Percentiles rank a stretch among this genome's conserved stretches.
Conservation (phyloP, 371 early-diverging fungal species). For the Coemansia sp. region DNA sequence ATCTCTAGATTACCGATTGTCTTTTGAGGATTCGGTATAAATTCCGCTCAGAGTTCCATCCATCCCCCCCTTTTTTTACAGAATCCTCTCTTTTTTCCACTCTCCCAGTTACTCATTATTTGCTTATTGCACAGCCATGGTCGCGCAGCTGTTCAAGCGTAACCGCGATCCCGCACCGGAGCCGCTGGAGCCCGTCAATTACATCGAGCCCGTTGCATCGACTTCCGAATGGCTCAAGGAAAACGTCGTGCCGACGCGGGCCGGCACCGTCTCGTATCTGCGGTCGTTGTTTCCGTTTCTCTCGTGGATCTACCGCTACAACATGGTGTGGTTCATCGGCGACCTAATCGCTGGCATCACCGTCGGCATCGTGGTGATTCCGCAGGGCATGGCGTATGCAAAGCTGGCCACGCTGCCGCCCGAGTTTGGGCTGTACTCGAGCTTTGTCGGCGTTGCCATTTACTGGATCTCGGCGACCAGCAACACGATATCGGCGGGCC, state of each 20-base stretch:
- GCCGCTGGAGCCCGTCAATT: conserved; percentile 8
- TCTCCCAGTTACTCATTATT: neutral
- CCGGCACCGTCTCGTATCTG: conserved; percentile 11
- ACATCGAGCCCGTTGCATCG: conserved; percentile 44
- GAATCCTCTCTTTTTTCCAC: neutral
- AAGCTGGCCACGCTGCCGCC: conserved; percentile 81
- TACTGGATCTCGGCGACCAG: conserved; percentile 82
- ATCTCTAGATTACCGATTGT: too few species aligned
- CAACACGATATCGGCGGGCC: conserved; percentile 84
- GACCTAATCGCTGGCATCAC: conserved; percentile 86
- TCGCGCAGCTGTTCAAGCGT: neutral
- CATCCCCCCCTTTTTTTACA: neutral
- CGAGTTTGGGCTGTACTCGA: conserved; percentile 83
- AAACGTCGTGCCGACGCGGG: conserved; percentile 26
- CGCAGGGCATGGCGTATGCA: conserved; percentile 83
- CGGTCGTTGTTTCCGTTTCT: conserved; percentile 62
- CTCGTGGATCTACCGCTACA: conserved; percentile 72
- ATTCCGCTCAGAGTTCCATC: neutral
- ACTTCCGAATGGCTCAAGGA: conserved; percentile 36
- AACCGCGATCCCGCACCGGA: neutral
- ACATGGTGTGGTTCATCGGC: conserved; percentile 72
- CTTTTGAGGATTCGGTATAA: neutral
- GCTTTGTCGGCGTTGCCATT: conserved; percentile 72
- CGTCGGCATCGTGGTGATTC: conserved; percentile 78
- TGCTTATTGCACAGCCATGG: neutral